Evolutionary conservation across 2,329 filamentous ascomycete species (phyloP).

Genomic region (Cladophialophora yegresii): DNA sequence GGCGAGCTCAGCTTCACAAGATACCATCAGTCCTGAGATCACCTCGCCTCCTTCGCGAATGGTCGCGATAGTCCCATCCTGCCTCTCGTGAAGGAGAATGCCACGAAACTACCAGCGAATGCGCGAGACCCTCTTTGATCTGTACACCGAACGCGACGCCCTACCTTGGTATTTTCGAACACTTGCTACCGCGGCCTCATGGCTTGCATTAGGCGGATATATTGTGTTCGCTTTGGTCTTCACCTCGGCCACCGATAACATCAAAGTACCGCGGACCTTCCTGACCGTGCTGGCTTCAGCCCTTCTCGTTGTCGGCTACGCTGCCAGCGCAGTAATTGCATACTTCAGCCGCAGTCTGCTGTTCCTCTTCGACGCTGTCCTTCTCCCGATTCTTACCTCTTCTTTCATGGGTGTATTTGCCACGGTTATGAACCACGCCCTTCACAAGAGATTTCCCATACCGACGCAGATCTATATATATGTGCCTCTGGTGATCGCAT

Average conservation of each 20-base stretch:
- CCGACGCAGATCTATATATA: conserved; percentile 29
- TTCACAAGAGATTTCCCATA: conserved; percentile 26
- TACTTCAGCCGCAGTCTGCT: conserved; percentile 32
- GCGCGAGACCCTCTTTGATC: conserved; percentile 34
- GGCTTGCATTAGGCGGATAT: conserved; percentile 35
- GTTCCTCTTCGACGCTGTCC: conserved; percentile 33
- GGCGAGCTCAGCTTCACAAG: conserved; percentile 1
- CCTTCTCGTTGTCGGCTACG: conserved; percentile 31
- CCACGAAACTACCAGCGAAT: conserved; percentile 24
- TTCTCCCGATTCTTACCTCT: conserved; percentile 33
- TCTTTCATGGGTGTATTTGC: conserved; percentile 34
- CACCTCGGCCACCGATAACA: conserved; percentile 27
- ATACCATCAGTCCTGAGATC: background rate
- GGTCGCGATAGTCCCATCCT: conserved; percentile 10
- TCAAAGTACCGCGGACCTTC: conserved; percentile 23
- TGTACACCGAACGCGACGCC: conserved; percentile 34
- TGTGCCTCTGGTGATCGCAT: conserved; percentile 31
- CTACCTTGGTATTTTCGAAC: conserved; percentile 33
- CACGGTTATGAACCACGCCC: conserved; percentile 32
- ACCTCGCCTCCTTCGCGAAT: conserved; percentile 10
- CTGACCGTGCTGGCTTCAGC: conserved; percentile 28
- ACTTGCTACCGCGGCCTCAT: conserved; percentile 30
- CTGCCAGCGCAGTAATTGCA: conserved; percentile 21
- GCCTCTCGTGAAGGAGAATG: conserved; percentile 27
- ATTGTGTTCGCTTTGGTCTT: conserved; percentile 34